Evolutionary conservation across 192 early-diverging fungal genomes (phyloP), one percentile per base, ranked within the genome.

Genomic region (Kappamyces sp.): DNA sequence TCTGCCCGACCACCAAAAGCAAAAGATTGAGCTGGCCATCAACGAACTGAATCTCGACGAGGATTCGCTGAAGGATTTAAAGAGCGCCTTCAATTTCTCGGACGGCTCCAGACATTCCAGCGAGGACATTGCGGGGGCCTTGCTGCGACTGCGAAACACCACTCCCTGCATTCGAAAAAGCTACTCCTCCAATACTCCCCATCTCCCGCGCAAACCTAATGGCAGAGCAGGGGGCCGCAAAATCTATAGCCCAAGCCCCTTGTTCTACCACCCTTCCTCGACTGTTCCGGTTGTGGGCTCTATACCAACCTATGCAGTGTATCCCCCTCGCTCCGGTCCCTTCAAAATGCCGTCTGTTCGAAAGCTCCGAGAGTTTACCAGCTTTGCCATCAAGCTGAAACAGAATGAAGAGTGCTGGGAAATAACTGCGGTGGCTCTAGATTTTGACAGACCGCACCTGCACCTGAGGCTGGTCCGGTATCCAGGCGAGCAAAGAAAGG

Each of bases 21-120:
- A 38, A 39, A 55, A 38, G n/a, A 55, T 55, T 30, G 54, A 55
- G n/a, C 32, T 34, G 6, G 54, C 54, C 2, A 55, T 55, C 36
- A 55, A 38, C n/a, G 6, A 33, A 33, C 36, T 55, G 5, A 38
- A 55, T 55, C 31, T 55, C 30, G 34, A 55, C 32, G 34, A 55
- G 32, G 54, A 55, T 9, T 31, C 30, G 41, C 31, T 55, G 5
- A 38, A 55, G n/a, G 54, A 55, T 40, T 43, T 55, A 9, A 55
- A 55, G n/a, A 33, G 45, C 32, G 31, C 54, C 8, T 55, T 55
- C n/a, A 33, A 55, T 43, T 55, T 22, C 7, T 43, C 40, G 29
- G 30, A 39, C 5, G 36, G 30, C 4, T 45, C 12, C 43, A 55
- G 15, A 15, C 40, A 55, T 11, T 43, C 30, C 32, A 55, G 45